Percentiles rank a stretch among this genome's conserved stretches.
Conservation (phyloP, 768 basidiomycete species). For the Pleurotus pulmonarius region DNA sequence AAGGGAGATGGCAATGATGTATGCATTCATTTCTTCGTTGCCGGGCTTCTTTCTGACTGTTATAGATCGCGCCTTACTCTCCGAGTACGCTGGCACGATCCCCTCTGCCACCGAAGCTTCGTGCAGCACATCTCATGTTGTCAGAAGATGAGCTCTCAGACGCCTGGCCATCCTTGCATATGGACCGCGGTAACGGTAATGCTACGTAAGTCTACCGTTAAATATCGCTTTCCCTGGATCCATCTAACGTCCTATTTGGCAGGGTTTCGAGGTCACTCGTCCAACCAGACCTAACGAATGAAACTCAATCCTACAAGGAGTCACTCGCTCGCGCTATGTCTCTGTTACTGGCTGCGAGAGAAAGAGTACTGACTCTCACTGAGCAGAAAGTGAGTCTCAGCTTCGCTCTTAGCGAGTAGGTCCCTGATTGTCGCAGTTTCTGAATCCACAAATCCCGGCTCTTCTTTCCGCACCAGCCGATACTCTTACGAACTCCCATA, state of each 20-base stretch:
- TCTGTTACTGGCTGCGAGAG: conserved; percentile 64
- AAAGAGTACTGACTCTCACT: conserved; percentile 68
- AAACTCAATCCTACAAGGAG: conserved; percentile 49
- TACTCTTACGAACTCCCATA: conserved; percentile 11
- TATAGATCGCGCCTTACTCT: conserved; percentile 78
- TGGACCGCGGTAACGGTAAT: conserved; percentile 41
- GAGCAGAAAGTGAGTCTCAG: conserved; percentile 62
- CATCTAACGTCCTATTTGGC: not conserved
- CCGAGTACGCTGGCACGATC: conserved; percentile 70
- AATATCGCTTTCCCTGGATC: not conserved
- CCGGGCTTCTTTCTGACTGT: not conserved
- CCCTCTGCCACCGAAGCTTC: conserved; percentile 71
- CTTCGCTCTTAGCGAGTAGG: not conserved
- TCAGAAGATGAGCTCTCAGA: conserved; percentile 42
- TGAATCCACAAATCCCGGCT: conserved; percentile 47
- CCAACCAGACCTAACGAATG: conserved; percentile 1
- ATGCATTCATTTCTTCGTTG: conserved; percentile 1
- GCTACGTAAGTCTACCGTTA: conserved; percentile 37
- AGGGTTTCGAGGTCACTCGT: not conserved
- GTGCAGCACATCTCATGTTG: conserved; percentile 66
- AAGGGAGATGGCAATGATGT: conserved; percentile 83
- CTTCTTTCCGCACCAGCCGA: conserved; percentile 33
- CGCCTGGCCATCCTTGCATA: conserved; percentile 4
- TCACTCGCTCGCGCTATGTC: conserved; percentile 60
- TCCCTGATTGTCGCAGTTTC: conserved; percentile 30